phyloP scores from a whole-genome alignment of 768 basidiomycete species.

The Tremella yokohamensis region DNA sequence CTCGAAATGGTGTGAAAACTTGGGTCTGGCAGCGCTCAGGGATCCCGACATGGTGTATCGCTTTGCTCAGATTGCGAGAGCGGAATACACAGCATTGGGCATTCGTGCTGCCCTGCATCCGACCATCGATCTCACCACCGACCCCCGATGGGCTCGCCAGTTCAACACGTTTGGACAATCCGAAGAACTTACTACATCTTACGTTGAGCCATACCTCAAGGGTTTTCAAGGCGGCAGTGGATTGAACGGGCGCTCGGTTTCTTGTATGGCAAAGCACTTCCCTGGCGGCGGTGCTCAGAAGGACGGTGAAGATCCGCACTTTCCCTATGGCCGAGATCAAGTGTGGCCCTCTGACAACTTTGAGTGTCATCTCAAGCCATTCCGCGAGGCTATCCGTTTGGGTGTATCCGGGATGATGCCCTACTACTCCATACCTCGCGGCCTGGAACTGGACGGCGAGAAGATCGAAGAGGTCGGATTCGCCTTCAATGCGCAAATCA shows the following conservation, averaged over 20 bases:
- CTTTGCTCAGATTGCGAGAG: conserved; percentile 14
- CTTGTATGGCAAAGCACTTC: conserved; percentile 20
- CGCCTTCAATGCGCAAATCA: conserved; percentile 16
- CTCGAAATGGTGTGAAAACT: conserved; percentile 15
- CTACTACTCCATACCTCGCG: conserved; percentile 7
- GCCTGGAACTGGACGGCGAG: conserved; percentile 10
- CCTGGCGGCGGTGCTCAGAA: conserved; percentile 18
- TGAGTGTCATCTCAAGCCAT: conserved; percentile 17
- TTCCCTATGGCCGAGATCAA: conserved; percentile 17
- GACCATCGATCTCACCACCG: conserved; percentile 17
- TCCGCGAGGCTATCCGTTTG: conserved; percentile 9
- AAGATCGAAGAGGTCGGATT: conserved; percentile 17
- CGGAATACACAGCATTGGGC: conserved; percentile 16
- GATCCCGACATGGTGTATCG: conserved; percentile 13
- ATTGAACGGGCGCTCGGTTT: conserved; percentile 9
- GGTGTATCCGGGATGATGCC: conserved; percentile 15
- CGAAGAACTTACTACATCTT: conserved; percentile 7
- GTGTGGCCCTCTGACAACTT: conserved; percentile 19
- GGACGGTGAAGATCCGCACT: conserved; percentile 15
- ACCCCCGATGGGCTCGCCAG: conserved; percentile 13
- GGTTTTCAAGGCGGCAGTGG: conserved; percentile 4
- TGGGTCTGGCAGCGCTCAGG: conserved; percentile 17
- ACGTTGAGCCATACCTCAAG: conserved; percentile 6
- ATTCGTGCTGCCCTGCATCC: conserved; percentile 17
- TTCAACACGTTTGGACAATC: conserved; percentile 11